Percentiles rank a stretch among this genome's conserved stretches.
Evolutionary conservation across 1,139 yeast genomes (phyloP).

Genomic region (Pichia kudriavzevii): DNA sequence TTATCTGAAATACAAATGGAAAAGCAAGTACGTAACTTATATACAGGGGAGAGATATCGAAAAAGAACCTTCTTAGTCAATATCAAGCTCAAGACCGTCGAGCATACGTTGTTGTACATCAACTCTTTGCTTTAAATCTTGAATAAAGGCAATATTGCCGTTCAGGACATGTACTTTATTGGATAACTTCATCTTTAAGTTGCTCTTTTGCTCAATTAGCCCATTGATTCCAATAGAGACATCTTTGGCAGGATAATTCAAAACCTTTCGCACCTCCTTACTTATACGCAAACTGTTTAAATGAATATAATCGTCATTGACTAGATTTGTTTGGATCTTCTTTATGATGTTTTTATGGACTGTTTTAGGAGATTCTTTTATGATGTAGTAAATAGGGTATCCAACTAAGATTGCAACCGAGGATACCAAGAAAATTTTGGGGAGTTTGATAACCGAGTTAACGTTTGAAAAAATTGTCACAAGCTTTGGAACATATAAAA

Average conservation of each 20-base stretch:
- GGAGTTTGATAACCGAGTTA: conserved; percentile 23
- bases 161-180: conserved; percentile 51
- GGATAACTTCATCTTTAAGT: conserved; percentile 52
- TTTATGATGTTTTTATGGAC: conserved; percentile 76
- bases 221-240: conserved; percentile 72
- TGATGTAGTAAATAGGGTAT: conserved; percentile 54
- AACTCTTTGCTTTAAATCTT: conserved; percentile 31
- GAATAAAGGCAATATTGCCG: conserved; percentile 54
- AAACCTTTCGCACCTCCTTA: conserved; percentile 73
- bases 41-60: neutral
- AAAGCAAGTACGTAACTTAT: no score
- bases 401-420: conserved; percentile 46
- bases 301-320: conserved; percentile 68
- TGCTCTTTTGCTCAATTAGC: conserved; percentile 53
- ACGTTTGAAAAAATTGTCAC: conserved; percentile 22
- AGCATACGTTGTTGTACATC: conserved; percentile 33
- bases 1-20: no score
- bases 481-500: conserved; percentile 24
- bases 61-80: conserved; percentile 7
- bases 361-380: conserved; percentile 82
- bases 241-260: conserved; percentile 77
- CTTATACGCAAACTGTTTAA: conserved; percentile 71
- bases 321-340: conserved; percentile 57
- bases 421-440: conserved; percentile 31
- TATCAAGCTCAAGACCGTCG: conserved; percentile 13